A percentile compares a stretch with the other conserved stretches of the same genome.
phyloP scores from a whole-genome alignment of 768 basidiomycete species.

The Xerocomus potaroensis region DNA sequence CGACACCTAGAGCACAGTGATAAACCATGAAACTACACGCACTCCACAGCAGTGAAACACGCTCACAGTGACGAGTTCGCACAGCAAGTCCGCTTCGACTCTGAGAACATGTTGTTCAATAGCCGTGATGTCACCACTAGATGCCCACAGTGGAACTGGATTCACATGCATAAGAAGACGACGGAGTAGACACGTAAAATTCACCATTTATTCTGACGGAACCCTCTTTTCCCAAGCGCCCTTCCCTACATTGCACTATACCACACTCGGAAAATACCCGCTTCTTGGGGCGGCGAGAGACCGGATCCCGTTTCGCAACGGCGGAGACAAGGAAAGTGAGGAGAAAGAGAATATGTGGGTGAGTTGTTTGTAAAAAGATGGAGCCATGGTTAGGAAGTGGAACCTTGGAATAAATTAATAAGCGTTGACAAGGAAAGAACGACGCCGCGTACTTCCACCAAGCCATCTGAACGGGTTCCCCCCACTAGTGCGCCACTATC shows the following conservation, averaged over 20 bases:
- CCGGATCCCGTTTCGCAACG: slow-evolving; percentile 64
- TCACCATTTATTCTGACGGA: slow-evolving; percentile 14
- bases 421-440: slow-evolving; percentile 17
- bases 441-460: slow-evolving; percentile 32
- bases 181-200: background rate
- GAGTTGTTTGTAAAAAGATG: slow-evolving; percentile 56
- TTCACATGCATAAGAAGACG: background rate
- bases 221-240: slow-evolving; percentile 34
- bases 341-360: slow-evolving; percentile 60
- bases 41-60: background rate
- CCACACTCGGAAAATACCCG: slow-evolving; percentile 68
- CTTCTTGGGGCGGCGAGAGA: slow-evolving; percentile 70
- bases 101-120: slow-evolving; percentile 48
- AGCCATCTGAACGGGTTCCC: slow-evolving; percentile 33
- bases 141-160: slow-evolving; percentile 55
- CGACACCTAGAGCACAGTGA: no score
- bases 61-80: slow-evolving; percentile 63
- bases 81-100: slow-evolving; percentile 67
- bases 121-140: slow-evolving; percentile 44
- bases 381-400: slow-evolving; percentile 36
- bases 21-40: no score
- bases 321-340: slow-evolving; percentile 66
- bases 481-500: slow-evolving; percentile 50
- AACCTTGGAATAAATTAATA: slow-evolving; percentile 18
- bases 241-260: slow-evolving; percentile 39